These are phyloP conservation scores for Mycena leptocephala DNA, from an alignment of 768 basidiomycete species.

Conservation along the genomic window DNA sequence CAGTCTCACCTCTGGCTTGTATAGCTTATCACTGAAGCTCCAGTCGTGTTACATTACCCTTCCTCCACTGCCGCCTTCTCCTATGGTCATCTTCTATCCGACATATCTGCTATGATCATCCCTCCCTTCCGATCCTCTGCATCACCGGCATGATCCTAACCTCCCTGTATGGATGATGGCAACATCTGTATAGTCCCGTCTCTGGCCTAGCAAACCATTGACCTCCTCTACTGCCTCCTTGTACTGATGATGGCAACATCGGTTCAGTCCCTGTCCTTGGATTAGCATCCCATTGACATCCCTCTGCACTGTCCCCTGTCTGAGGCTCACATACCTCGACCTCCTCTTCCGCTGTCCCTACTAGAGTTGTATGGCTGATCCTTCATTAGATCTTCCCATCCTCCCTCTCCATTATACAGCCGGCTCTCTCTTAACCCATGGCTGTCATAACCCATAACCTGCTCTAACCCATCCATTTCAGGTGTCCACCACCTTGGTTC, in stretches of 20 bases:
- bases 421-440: too few relatives aligned
- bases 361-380: too few relatives aligned
- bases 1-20: conserved; percentile 3
- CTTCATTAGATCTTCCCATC: conserved; percentile 14
- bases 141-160: conserved; percentile 19
- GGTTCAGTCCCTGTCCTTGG: too few relatives aligned
- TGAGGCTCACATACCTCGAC: too few relatives aligned
- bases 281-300: too few relatives aligned
- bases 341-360: too few relatives aligned
- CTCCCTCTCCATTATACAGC: neutral
- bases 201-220: too few relatives aligned
- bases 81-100: conserved; percentile 8
- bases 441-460: too few relatives aligned
- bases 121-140: conserved; percentile 14
- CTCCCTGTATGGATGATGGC: conserved; percentile 17
- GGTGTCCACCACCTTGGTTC: too few relatives aligned
- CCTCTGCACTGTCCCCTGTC: too few relatives aligned
- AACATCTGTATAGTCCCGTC: conserved; percentile 17
- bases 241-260: too few relatives aligned
- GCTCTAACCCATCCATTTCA: too few relatives aligned
- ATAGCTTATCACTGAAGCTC: conserved; percentile 16
- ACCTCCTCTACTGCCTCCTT: conserved; percentile 8
- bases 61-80: neutral
- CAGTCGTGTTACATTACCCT: conserved; percentile 8
- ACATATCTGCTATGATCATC: conserved; percentile 9